Conservation (phyloP, 805 yeast genomes). For the Saturnispora zaruensis region DNA sequence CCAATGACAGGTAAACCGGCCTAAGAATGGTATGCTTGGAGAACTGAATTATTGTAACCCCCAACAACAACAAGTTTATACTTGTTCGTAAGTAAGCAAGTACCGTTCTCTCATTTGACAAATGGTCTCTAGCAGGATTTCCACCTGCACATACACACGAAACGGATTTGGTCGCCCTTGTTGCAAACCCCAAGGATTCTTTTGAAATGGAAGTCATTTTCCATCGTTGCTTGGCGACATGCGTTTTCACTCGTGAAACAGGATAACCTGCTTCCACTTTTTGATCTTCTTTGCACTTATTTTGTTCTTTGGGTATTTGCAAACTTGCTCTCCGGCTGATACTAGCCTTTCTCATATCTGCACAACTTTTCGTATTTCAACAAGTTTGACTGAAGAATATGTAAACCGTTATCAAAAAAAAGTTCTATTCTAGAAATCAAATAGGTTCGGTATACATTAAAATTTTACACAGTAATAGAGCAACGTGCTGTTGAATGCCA, state of each 20-base stretch:
- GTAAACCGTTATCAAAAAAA: neutral
- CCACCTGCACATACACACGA: conserved; percentile 4
- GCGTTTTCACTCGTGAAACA: neutral
- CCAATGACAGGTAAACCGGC: conserved; percentile 10
- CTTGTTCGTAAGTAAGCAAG: conserved; percentile 55
- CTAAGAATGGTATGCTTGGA: conserved; percentile 30
- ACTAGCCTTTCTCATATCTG: neutral
- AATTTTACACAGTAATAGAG: conserved; percentile 1
- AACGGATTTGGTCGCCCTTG: neutral
- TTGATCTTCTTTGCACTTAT: neutral
- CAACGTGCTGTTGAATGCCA: neutral
- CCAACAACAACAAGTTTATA: conserved; percentile 41
- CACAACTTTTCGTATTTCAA: neutral
- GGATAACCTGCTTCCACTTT: neutral
- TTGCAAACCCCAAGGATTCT: neutral
- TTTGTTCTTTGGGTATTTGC: neutral
- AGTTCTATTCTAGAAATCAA: neutral
- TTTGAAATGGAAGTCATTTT: neutral
- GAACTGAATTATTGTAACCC: conserved; percentile 46
- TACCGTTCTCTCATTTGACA: conserved; percentile 56
- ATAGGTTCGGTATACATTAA: neutral
- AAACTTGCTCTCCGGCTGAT: neutral
- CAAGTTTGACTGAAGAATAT: neutral
- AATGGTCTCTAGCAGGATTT: conserved; percentile 41
- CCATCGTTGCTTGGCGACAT: neutral